Percentiles rank a stretch among this genome's conserved stretches.
Evolutionary conservation across 768 basidiomycete species (phyloP).

Genomic region (Naganishia friedmannii): DNA sequence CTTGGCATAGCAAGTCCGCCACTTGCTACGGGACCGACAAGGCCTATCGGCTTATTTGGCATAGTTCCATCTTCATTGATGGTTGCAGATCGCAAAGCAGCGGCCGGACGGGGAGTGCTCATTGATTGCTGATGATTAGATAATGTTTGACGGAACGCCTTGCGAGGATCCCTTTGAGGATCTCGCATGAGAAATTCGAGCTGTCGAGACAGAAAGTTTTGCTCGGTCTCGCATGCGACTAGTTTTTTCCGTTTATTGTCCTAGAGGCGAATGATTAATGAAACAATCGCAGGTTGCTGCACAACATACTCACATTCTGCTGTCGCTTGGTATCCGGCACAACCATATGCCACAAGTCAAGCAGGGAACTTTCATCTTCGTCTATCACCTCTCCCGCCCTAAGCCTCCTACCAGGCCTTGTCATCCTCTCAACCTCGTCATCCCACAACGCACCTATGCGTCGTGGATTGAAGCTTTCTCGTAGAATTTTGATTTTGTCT

Average conservation of each 20-base stretch:
- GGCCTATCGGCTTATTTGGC: slow-evolving; percentile 55
- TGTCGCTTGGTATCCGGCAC: slow-evolving; percentile 55
- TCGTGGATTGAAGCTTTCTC: slow-evolving; percentile 84
- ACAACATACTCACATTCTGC: background rate
- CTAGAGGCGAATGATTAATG: background rate
- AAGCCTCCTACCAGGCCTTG: slow-evolving; percentile 71
- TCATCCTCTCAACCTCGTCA: slow-evolving; percentile 33
- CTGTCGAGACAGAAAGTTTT: slow-evolving; percentile 83
- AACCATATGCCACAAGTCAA: slow-evolving; percentile 65
- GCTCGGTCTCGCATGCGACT: slow-evolving; percentile 74
- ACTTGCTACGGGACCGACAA: slow-evolving; percentile 89
- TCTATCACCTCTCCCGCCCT: slow-evolving; percentile 64
- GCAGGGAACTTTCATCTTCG: slow-evolving; percentile 57
- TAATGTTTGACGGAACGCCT: slow-evolving; percentile 69
- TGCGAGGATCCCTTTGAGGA: slow-evolving; percentile 81
- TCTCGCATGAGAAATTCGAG: slow-evolving; percentile 90
- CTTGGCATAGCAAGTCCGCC: slow-evolving; percentile 79
- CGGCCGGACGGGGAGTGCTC: slow-evolving; percentile 2
- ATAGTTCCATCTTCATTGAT: slow-evolving; percentile 24
- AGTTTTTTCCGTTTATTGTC: slow-evolving; percentile 43
- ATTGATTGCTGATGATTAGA: slow-evolving; percentile 29
- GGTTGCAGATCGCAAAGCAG: background rate
- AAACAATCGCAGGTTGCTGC: background rate
- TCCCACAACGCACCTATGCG: slow-evolving; percentile 42
- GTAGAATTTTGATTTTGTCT: slow-evolving; percentile 86